Evolutionary conservation across 805 yeast species (phyloP).

Genomic region (Metschnikowia colocasiae): DNA sequence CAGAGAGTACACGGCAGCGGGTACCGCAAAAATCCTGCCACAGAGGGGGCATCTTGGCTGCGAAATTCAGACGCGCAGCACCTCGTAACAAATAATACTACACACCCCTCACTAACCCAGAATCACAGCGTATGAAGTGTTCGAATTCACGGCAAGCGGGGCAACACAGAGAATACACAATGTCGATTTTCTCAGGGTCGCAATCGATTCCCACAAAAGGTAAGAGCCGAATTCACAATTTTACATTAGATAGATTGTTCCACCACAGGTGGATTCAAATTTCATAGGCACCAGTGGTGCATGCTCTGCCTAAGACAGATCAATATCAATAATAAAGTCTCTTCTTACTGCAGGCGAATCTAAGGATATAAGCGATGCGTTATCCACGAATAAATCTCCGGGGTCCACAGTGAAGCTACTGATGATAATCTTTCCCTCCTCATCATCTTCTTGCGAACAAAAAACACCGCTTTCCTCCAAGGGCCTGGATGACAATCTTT

Average conservation of each 20-base stretch:
- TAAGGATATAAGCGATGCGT: neutral
- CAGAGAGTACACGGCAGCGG: slow-evolving; percentile 1
- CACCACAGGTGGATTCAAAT: too few relatives aligned
- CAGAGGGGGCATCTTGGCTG: slow-evolving; percentile 3
- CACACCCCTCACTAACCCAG: neutral
- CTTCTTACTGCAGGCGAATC: neutral
- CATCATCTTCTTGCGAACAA: slow-evolving; percentile 18
- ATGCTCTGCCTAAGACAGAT: neutral
- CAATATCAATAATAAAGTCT: neutral
- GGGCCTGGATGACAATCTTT: slow-evolving; percentile 23
- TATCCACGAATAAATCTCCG: slow-evolving; percentile 15
- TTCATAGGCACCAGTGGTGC: neutral
- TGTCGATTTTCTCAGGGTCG: too few relatives aligned
- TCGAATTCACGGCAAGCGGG: too few relatives aligned
- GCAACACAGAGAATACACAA: too few relatives aligned
- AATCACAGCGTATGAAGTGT: neutral
- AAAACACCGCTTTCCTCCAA: slow-evolving; percentile 20
- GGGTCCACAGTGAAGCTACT: slow-evolving; percentile 38
- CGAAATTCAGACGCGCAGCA: slow-evolving; percentile 1
- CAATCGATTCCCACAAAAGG: too few relatives aligned
- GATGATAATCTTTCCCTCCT: slow-evolving; percentile 16
- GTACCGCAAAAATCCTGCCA: neutral
- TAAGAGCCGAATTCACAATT: too few relatives aligned
- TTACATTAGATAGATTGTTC: too few relatives aligned
- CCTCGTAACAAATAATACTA: neutral